Percentiles rank a stretch among this genome's conserved stretches.
Conservation (phyloP, 345 rosid genomes). For the Eucalyptus regnans region DNA sequence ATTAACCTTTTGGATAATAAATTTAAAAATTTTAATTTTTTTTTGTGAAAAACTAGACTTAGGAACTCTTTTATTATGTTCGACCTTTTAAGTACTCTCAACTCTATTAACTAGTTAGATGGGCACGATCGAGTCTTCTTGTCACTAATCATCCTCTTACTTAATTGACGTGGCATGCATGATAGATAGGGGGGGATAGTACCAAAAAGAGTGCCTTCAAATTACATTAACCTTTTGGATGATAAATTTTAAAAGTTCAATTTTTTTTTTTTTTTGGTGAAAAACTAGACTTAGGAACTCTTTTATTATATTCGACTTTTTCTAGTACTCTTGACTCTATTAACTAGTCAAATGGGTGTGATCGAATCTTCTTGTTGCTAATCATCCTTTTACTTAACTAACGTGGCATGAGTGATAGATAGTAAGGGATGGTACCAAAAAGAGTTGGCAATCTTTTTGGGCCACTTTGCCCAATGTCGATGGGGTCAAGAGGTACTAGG, state of each 20-base stretch:
- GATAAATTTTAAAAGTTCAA: too few relatives aligned
- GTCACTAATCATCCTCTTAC: not conserved
- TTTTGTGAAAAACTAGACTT: not conserved
- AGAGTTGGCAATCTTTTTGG: not conserved
- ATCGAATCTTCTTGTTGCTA: not conserved
- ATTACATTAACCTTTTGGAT: too few relatives aligned
- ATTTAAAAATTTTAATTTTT: not conserved
- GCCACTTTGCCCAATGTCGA: not conserved
- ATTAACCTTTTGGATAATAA: not conserved
- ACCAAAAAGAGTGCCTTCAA: too few relatives aligned
- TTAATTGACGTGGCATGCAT: too few relatives aligned
- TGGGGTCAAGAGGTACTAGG: not conserved
- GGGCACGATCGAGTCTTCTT: not conserved
- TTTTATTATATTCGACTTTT: not conserved
- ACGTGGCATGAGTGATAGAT: not conserved
- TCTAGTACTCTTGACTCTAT: not conserved
- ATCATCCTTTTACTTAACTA: fast-evolving
- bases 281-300: not conserved
- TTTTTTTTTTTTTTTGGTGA: too few relatives aligned
- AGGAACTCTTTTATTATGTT: not conserved
- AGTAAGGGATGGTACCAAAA: not conserved
- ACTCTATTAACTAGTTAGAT: not conserved
- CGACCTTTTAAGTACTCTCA: not conserved
- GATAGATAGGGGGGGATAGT: too few relatives aligned
- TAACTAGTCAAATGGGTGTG: not conserved